Evolutionary conservation across 1,284 basidiomycete genomes (phyloP).

Genomic region (Sanghuangporus sanghuang): DNA sequence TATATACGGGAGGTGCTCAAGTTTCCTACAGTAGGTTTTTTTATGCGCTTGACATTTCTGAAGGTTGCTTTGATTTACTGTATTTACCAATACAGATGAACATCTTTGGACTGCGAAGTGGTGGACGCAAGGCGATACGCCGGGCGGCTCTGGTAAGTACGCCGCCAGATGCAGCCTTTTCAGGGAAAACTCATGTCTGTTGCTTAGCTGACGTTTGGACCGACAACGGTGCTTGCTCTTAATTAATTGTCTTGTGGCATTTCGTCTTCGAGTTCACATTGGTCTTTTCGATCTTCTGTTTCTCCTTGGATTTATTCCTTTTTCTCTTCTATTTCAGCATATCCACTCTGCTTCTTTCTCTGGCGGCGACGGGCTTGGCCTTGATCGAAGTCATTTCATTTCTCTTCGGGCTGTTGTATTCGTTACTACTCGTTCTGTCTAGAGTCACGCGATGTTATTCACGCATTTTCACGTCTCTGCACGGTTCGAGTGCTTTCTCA

Average conservation of each 20-base stretch:
- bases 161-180: not conserved
- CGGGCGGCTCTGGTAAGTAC: slow-evolving; percentile 33
- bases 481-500: not conserved
- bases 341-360: no score
- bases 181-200: slow-evolving; percentile 4
- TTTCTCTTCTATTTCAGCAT: no score
- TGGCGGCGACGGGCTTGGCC: no score
- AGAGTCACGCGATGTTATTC: not conserved
- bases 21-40: slow-evolving; percentile 42
- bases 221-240: slow-evolving; percentile 30
- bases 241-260: not conserved
- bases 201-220: slow-evolving; percentile 31
- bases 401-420: not conserved
- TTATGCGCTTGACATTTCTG: not conserved
- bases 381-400: not conserved
- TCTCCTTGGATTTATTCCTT: not conserved
- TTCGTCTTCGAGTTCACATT: not conserved
- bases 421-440: not conserved
- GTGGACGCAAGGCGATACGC: slow-evolving; percentile 56
- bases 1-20: slow-evolving; percentile 45
- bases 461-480: not conserved
- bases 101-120: slow-evolving; percentile 48
- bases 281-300: not conserved
- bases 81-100: slow-evolving; percentile 23
- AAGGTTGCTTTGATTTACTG: not conserved